A percentile compares a stretch with the other conserved stretches of the same genome.
These are phyloP conservation scores for Trichoderma virens DNA, from an alignment of 495 filamentous ascomycete species.

Conservation along the genomic window DNA sequence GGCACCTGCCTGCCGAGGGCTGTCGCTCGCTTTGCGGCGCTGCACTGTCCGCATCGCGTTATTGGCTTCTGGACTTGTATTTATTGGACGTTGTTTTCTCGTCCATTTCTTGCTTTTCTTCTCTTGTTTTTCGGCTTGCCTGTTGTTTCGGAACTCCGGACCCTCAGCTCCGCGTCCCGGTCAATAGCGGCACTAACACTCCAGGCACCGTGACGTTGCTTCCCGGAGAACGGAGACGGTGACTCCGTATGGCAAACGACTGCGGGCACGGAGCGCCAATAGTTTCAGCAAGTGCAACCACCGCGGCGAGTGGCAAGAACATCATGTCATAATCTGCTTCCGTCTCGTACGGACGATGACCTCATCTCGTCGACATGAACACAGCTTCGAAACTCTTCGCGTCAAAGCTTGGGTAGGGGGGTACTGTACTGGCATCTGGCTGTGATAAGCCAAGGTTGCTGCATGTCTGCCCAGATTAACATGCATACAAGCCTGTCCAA, in stretches of 20 bases:
- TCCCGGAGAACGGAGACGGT: not conserved
- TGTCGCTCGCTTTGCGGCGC: no score
- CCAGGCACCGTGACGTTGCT: not conserved
- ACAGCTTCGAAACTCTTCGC: not conserved
- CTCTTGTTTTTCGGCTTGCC: no score
- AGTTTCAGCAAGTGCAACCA: slow-evolving; percentile 1
- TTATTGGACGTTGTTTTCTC: no score
- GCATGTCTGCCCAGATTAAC: not conserved
- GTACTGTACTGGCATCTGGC: not conserved
- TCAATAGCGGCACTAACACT: not conserved
- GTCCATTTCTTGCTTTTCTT: no score
- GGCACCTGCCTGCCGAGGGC: no score
- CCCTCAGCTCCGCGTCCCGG: not conserved
- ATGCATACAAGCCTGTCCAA: not conserved
- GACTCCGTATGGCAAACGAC: not conserved
- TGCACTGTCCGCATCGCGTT: no score
- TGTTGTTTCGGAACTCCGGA: not conserved
- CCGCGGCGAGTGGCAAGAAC: not conserved
- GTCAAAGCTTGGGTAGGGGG: not conserved
- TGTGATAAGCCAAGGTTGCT: not conserved
- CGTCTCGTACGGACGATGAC: not conserved
- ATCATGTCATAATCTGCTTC: not conserved
- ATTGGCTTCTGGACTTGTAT: no score
- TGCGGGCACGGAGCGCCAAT: not conserved
- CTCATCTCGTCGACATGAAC: not conserved